These are phyloP conservation scores for Vigna unguiculata DNA, from an alignment of 306 rosid genomes.

Conservation along the genomic window DNA sequence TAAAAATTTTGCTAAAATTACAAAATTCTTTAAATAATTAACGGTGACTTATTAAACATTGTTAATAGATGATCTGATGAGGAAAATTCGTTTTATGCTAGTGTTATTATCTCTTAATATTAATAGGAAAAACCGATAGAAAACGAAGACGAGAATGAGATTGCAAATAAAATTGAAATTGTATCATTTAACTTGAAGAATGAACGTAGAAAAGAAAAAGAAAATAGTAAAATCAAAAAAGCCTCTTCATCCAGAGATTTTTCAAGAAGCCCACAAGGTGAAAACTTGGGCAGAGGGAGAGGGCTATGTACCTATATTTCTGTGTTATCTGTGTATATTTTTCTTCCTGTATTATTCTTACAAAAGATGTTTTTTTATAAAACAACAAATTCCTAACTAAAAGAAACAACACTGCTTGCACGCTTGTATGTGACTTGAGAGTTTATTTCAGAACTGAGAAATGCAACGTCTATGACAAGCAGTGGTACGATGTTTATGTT, in stretches of 20 bases:
- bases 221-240: conserved; percentile 23
- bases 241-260: conserved; percentile 78
- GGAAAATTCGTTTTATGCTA: too few relatives aligned
- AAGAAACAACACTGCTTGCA: conserved; percentile 33
- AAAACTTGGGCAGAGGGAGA: conserved; percentile 73
- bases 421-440: not conserved
- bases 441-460: conserved; percentile 67
- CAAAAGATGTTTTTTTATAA: conserved; percentile 43
- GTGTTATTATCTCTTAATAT: too few relatives aligned
- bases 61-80: too few relatives aligned
- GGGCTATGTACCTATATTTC: conserved; percentile 74
- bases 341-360: conserved; percentile 21
- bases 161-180: conserved; percentile 38
- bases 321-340: conserved; percentile 24
- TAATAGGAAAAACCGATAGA: too few relatives aligned
- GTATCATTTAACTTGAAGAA: conserved; percentile 39
- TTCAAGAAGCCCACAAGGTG: conserved; percentile 60
- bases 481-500: conserved; percentile 60
- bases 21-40: too few relatives aligned
- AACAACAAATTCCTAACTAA: conserved; percentile 44
- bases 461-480: conserved; percentile 86
- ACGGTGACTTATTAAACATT: too few relatives aligned
- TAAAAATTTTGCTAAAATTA: too few relatives aligned
- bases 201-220: conserved; percentile 10
- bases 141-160: not conserved